Percentiles rank a stretch among this genome's conserved stretches.
These are phyloP conservation scores for Talaromyces pinophilus DNA, from an alignment of 2,329 filamentous ascomycete genomes.

Conservation along the genomic window DNA sequence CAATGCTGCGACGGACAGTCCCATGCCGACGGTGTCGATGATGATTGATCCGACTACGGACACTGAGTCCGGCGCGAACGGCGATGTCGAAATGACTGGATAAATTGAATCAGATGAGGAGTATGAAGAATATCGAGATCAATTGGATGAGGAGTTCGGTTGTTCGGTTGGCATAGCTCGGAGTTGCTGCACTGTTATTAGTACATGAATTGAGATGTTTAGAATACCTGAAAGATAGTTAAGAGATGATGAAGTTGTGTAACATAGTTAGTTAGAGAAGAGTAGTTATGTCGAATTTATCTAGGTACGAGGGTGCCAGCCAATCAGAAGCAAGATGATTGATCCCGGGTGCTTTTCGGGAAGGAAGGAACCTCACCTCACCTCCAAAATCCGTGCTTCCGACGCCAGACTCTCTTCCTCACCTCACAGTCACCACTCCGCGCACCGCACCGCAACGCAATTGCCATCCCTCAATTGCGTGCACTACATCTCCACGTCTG, in stretches of 20 bases:
- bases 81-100: constrained; percentile 61
- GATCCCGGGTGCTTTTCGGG: constrained; percentile 44
- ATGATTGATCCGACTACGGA: constrained; percentile 57
- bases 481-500: neutral
- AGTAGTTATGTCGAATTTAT: too few relatives aligned
- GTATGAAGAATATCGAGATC: neutral
- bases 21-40: constrained; percentile 45
- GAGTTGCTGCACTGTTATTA: neutral
- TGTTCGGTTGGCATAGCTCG: constrained; percentile 10
- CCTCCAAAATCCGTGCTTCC: constrained; percentile 37
- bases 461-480: constrained; percentile 29
- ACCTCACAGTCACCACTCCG: neutral
- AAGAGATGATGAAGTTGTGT: neutral
- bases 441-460: constrained; percentile 29
- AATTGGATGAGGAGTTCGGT: constrained; percentile 1
- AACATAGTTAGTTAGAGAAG: too few relatives aligned
- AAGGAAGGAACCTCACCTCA: constrained; percentile 33
- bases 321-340: constrained; percentile 47
- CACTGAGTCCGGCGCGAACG: constrained; percentile 41
- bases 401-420: neutral
- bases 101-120: neutral
- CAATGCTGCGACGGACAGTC: constrained; percentile 29
- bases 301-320: constrained; percentile 20
- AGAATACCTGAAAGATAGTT: too few relatives aligned
- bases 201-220: neutral